phyloP scores from a whole-genome alignment of 2,329 filamentous ascomycete species.

The Xylariaceae sp. region DNA sequence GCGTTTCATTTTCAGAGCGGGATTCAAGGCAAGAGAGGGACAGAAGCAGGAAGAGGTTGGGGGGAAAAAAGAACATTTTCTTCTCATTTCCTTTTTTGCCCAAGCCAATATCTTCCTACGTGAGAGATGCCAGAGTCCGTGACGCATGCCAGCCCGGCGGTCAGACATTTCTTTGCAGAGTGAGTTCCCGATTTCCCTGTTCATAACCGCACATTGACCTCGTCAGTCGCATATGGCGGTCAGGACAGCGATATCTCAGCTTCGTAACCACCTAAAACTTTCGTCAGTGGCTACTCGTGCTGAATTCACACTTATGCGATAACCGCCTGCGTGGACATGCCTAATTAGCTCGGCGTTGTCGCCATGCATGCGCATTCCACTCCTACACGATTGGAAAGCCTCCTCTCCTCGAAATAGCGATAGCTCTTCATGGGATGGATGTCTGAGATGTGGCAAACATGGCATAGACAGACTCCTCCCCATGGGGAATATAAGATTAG shows the following conservation, averaged over 20 bases:
- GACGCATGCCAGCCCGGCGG: constrained; percentile 10
- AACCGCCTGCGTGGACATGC: constrained; percentile 7
- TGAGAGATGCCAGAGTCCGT: constrained; percentile 2
- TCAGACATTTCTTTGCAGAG: constrained; percentile 13
- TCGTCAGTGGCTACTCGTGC: background rate
- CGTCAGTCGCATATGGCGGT: constrained; percentile 15
- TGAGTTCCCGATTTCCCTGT: constrained; percentile 11
- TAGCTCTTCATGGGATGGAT: background rate
- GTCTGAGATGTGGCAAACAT: constrained; percentile 20
- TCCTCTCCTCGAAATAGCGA: background rate
- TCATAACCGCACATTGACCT: constrained; percentile 10
- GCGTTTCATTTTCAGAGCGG: constrained; percentile 3
- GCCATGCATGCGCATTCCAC: constrained; percentile 18
- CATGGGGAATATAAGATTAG: constrained; percentile 16
- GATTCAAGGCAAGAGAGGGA: constrained; percentile 5
- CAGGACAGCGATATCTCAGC: constrained; percentile 7
- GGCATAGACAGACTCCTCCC: background rate
- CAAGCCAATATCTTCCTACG: constrained; percentile 5
- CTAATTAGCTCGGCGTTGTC: constrained; percentile 9
- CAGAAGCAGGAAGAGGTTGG: constrained; percentile 2
- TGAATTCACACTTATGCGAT: constrained; percentile 16
- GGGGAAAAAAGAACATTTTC: background rate
- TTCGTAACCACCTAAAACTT: constrained; percentile 14
- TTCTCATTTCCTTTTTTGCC: constrained; percentile 3
- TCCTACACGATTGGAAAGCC: background rate